Percentiles rank a stretch among this genome's conserved stretches.
Conservation (phyloP, 371 early-diverging fungal genomes). For the Mortierella sp. region DNA sequence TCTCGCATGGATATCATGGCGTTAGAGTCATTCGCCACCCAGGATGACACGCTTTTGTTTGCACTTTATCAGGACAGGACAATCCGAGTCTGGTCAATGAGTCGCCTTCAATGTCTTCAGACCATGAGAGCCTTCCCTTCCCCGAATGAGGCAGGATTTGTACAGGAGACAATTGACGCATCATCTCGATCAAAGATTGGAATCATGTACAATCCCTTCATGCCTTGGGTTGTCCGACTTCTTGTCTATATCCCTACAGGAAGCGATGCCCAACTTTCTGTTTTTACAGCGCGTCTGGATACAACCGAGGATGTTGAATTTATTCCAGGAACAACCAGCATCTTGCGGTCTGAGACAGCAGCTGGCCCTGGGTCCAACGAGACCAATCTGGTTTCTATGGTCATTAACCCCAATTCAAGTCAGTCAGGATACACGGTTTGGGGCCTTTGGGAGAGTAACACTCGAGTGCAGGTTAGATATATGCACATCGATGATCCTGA, state of each 20-base stretch:
- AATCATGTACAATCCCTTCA: conserved; percentile 33
- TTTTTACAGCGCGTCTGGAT: conserved; percentile 33
- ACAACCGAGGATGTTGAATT: conserved; percentile 31
- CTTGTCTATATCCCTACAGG: conserved; percentile 42
- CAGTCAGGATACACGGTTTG: conserved; percentile 38
- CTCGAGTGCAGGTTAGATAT: conserved; percentile 24
- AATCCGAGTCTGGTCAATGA: conserved; percentile 40
- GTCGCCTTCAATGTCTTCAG: conserved; percentile 41
- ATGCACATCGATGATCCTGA: conserved; percentile 38
- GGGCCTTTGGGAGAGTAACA: conserved; percentile 44
- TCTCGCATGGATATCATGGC: conserved; percentile 25
- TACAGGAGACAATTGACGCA: conserved; percentile 43
- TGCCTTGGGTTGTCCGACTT: conserved; percentile 45
- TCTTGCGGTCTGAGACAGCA: conserved; percentile 22
- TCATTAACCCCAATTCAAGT: conserved; percentile 17
- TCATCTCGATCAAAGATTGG: conserved; percentile 26
- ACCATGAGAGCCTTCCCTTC: conserved; percentile 16
- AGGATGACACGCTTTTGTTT: conserved; percentile 39
- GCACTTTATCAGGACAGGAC: conserved; percentile 38
- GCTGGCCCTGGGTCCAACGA: conserved; percentile 18
- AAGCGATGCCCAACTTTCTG: conserved; percentile 30
- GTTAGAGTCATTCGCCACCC: conserved; percentile 26
- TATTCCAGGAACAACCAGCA: conserved; percentile 12
- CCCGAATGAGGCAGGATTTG: conserved; percentile 31
- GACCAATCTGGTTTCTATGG: conserved; percentile 19